phyloP scores from a whole-genome alignment of 2,329 filamentous ascomycete species.

The Beauveria bassiana region DNA sequence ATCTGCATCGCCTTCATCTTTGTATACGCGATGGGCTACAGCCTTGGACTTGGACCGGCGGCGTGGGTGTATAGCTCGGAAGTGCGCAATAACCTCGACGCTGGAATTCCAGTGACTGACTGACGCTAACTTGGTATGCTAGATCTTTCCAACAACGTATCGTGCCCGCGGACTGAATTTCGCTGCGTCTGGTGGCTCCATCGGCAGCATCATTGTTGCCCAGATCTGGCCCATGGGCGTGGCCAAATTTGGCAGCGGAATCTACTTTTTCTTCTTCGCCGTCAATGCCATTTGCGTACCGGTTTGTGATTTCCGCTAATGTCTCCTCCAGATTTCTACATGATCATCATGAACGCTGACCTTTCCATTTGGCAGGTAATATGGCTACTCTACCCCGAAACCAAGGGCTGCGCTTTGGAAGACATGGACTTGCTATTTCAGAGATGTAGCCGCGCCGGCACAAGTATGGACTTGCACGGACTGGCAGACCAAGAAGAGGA shows the following conservation, averaged over 20 bases:
- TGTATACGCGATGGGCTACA: constrained; percentile 50
- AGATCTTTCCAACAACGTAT: constrained; percentile 52
- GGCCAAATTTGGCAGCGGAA: constrained; percentile 38
- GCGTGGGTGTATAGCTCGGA: constrained; percentile 54
- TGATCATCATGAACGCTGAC: background rate
- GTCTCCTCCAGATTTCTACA: background rate
- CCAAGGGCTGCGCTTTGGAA: constrained; percentile 33
- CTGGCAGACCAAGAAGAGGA: background rate
- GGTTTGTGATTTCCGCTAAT: constrained; percentile 20
- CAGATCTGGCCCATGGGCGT: constrained; percentile 50
- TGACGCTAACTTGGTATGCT: background rate
- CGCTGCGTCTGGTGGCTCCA: constrained; percentile 44
- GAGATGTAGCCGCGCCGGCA: background rate
- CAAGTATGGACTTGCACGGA: background rate
- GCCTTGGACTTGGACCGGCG: constrained; percentile 48
- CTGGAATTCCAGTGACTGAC: background rate
- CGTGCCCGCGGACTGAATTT: constrained; percentile 49
- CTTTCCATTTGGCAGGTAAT: constrained; percentile 25
- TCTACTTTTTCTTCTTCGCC: constrained; percentile 52
- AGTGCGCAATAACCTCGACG: constrained; percentile 22
- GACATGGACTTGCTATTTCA: constrained; percentile 38
- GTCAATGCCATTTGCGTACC: constrained; percentile 41
- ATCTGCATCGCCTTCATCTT: constrained; percentile 49
- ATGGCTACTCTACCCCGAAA: constrained; percentile 36
- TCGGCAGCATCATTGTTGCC: constrained; percentile 46